These are phyloP conservation scores for Quercus ilex DNA, from an alignment of 306 rosid species.

Conservation along the genomic window DNA sequence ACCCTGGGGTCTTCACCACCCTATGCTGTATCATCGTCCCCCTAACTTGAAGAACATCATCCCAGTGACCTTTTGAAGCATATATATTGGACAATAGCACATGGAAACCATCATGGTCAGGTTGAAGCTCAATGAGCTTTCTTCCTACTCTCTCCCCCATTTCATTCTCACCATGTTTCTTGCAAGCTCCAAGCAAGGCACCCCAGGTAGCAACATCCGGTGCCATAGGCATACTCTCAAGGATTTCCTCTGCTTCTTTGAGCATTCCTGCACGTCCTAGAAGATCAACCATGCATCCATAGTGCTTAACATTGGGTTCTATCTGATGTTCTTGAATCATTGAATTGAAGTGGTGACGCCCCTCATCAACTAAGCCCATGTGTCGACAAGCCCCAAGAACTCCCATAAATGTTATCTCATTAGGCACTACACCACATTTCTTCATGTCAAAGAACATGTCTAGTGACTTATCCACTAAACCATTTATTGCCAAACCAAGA, in stretches of 20 bases:
- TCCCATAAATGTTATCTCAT: constrained; percentile 82
- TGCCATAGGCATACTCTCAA: constrained; percentile 66
- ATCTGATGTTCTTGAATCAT: constrained; percentile 60
- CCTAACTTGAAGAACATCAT: constrained; percentile 61
- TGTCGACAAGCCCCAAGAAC: constrained; percentile 89
- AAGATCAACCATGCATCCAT: constrained; percentile 88
- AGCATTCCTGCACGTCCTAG: constrained; percentile 82
- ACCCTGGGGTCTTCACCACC: constrained; percentile 76
- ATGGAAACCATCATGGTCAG: constrained; percentile 80
- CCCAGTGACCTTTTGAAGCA: constrained; percentile 83
- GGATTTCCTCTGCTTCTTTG: constrained; percentile 74
- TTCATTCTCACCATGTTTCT: constrained; percentile 57
- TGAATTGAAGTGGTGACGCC: constrained; percentile 56
- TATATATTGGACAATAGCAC: constrained; percentile 69
- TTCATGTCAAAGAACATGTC: constrained; percentile 57
- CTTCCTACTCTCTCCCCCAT: constrained; percentile 77
- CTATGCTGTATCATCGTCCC: constrained; percentile 58
- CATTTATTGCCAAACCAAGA: constrained; percentile 77
- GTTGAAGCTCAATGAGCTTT: constrained; percentile 70
- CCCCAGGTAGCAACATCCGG: constrained; percentile 89
- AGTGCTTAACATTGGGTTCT: constrained; percentile 72
- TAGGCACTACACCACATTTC: constrained; percentile 42
- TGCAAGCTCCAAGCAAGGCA: constrained; percentile 81
- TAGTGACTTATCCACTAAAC: constrained; percentile 62
- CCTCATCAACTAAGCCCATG: constrained; percentile 81